phyloP scores from a whole-genome alignment of 2,329 filamentous ascomycete species.

The Talaromyces sp. region DNA sequence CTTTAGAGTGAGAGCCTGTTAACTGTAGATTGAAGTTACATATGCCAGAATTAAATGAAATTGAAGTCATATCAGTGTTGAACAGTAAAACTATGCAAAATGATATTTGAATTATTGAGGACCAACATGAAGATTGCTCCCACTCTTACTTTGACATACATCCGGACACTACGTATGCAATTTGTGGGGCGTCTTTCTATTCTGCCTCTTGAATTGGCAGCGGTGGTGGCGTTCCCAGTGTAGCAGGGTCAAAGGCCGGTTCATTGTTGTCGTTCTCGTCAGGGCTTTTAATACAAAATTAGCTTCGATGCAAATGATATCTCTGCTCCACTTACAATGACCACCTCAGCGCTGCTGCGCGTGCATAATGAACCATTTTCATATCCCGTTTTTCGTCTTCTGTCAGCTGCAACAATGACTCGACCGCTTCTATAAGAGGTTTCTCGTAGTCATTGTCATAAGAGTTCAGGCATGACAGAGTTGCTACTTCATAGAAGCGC shows the following conservation, averaged over 20 bases:
- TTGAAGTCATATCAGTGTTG: too few relatives aligned
- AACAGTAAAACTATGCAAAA: too few relatives aligned
- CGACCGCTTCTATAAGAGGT: conserved; percentile 11
- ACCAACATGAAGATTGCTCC: too few relatives aligned
- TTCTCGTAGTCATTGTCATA: conserved; percentile 15
- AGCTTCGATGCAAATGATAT: background rate
- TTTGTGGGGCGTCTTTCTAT: too few relatives aligned
- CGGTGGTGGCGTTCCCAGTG: background rate
- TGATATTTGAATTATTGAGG: too few relatives aligned
- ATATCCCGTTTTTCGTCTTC: conserved; percentile 17
- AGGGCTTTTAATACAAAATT: background rate
- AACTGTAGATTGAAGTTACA: too few relatives aligned
- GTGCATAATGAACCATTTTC: conserved; percentile 14
- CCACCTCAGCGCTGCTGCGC: conserved; percentile 14
- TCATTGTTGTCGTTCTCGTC: conserved; percentile 1
- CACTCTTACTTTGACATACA: too few relatives aligned
- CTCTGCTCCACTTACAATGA: conserved; percentile 10
- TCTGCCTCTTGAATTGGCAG: background rate
- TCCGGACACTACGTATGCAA: too few relatives aligned
- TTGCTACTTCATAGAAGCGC: conserved; percentile 18
- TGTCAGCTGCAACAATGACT: conserved; percentile 13
- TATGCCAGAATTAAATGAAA: too few relatives aligned
- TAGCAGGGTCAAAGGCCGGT: conserved; percentile 2
- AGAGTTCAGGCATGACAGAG: conserved; percentile 14
- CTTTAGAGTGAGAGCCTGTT: too few relatives aligned